phyloP scores from a whole-genome alignment of 306 rosid genomes.

The Dalbergia cochinchinensis region DNA sequence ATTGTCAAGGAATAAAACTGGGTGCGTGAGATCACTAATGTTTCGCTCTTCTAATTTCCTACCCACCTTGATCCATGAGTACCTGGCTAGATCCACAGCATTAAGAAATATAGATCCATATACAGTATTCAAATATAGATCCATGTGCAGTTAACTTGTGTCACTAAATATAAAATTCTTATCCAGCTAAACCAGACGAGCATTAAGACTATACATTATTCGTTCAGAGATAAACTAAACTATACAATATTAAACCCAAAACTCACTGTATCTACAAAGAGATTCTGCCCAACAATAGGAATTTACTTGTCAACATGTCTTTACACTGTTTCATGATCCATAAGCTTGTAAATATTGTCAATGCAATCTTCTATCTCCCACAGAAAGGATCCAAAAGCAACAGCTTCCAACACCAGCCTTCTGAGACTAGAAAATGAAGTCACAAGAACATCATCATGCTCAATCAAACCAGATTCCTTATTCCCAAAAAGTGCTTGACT shows the following conservation, averaged over 20 bases:
- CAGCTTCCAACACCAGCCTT: conserved; percentile 95
- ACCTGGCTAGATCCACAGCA: not conserved
- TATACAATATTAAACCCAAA: conserved; percentile 13
- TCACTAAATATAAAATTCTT: not conserved
- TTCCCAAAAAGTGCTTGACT: conserved; percentile 74
- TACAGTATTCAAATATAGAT: not conserved
- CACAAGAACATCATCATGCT: conserved; percentile 66
- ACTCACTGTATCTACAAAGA: conserved; percentile 59
- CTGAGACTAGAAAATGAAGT: conserved; percentile 91
- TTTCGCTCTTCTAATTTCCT: too few relatives aligned
- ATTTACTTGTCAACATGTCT: conserved; percentile 5
- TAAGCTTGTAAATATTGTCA: conserved; percentile 75
- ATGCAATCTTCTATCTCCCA: conserved; percentile 95
- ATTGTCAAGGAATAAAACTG: not conserved
- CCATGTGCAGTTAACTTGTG: not conserved
- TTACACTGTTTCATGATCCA: conserved; percentile 56
- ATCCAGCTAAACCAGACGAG: conserved; percentile 9
- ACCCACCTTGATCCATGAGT: too few relatives aligned
- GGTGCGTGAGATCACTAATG: not conserved
- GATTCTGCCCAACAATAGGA: conserved; percentile 42
- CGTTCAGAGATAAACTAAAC: not conserved
- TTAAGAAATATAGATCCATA: not conserved
- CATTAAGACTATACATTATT: conserved; percentile 15
- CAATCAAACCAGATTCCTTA: conserved; percentile 51
- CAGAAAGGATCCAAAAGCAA: conserved; percentile 92